Conservation (phyloP, 805 yeast species). For the Wickerhamiella occidentalis region DNA sequence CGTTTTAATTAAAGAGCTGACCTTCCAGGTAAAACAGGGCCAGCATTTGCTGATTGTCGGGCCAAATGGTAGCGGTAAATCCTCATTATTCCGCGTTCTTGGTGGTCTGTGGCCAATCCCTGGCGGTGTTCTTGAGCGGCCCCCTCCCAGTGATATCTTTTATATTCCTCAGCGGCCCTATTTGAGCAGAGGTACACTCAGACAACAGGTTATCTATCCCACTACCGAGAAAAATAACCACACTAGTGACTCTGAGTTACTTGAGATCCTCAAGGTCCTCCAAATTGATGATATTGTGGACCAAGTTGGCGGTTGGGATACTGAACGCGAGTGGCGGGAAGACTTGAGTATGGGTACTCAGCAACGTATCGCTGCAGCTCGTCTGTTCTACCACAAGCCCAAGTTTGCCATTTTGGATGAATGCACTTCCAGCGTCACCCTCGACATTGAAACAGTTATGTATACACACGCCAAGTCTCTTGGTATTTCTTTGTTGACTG, state of each 20-base stretch:
- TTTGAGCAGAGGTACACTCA: conserved; percentile 62
- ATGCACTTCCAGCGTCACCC: conserved; percentile 88
- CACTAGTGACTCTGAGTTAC: conserved; percentile 27
- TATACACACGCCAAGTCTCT: conserved; percentile 67
- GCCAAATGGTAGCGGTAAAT: conserved; percentile 93
- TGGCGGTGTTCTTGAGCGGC: conserved; percentile 45
- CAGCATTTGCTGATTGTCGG: conserved; percentile 83
- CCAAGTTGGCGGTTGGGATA: conserved; percentile 47
- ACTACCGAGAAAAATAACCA: conserved; percentile 44
- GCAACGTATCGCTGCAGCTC: conserved; percentile 85
- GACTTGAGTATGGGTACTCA: conserved; percentile 84
- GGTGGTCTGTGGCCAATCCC: conserved; percentile 91
- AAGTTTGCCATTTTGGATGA: conserved; percentile 91
- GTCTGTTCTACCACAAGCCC: conserved; percentile 82
- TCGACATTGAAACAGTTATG: conserved; percentile 82
- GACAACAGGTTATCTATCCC: conserved; percentile 86
- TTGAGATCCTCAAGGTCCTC: conserved; percentile 27
- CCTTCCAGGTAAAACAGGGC: conserved; percentile 66
- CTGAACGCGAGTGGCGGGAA: conserved; percentile 73
- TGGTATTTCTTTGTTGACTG: conserved; percentile 75
- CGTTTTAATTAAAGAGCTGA: conserved; percentile 49
- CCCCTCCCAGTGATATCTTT: conserved; percentile 55
- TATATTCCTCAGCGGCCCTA: conserved; percentile 91
- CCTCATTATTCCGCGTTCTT: conserved; percentile 76
- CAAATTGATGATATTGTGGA: conserved; percentile 28